Evolutionary conservation across 2,329 filamentous ascomycete genomes (phyloP), one percentile per base, ranked within the genome.

Genomic region (Colletotrichum orbiculare): DNA sequence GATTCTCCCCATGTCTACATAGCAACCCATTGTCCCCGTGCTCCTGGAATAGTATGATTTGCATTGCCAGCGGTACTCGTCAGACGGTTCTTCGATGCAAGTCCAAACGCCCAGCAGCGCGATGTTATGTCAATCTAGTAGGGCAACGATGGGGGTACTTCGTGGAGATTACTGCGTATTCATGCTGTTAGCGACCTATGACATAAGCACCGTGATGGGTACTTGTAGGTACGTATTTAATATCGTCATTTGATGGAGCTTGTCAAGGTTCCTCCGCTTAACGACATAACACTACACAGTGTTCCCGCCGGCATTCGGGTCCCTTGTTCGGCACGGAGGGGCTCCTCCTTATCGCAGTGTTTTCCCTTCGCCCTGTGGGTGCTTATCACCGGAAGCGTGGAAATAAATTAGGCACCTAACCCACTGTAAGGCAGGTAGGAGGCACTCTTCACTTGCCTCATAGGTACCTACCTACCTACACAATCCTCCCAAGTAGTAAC

Each of bases 361-460:
- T 62, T 50, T 46, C 53, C 58, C 43, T 47, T 53, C 48, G 58
- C 63, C 53, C 53, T 56, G 59, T 66, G 58, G 49, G 33, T 52
- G 63, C 63, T 66, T 66, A 66, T 66, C 63, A 17, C 17, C 17
- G 17, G 17, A 53, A 63, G 57, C 46, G 58, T 59, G 11, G 38
- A 41, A 35, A 39, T 52, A 35, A 25, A 61, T 13, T 12, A 43
- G 42, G 47, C 42, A 37, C 55, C 60, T 45, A 34, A 53, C 33
- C 54, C 41, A 13, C 9, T 49, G 47, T 37, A 49, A 39, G 49
- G 42, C 53, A 25, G 25, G 25, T 25, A 25, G 25, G 25, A 25
- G 25, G 4, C 25, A 25, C 25, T 25, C 25, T 25, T 25, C 25
- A 25, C 25, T 25, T 25, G 25, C 25, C 25, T 25, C 25, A 25